Conservation (phyloP, 495 filamentous ascomycete genomes). For the Corynascus novoguineensis region DNA sequence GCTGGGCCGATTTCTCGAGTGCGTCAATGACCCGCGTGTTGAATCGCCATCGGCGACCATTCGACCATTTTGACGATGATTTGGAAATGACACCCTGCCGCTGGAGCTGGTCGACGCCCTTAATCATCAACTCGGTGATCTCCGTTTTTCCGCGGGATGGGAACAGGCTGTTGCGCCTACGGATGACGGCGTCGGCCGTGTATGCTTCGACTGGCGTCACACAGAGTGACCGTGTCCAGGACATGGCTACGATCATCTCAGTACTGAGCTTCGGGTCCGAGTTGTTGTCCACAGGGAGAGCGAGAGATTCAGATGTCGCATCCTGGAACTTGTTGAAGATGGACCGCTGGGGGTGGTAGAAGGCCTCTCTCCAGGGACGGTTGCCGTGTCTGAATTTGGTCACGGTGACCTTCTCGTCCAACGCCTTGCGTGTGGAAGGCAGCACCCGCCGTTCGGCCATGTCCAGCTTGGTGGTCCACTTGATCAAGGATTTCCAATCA, state of each 20-base stretch:
- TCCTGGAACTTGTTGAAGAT: constrained; percentile 44
- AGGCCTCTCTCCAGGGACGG: constrained; percentile 45
- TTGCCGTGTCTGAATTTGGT: constrained; percentile 30
- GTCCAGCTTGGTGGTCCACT: constrained; percentile 55
- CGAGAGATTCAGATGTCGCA: constrained; percentile 32
- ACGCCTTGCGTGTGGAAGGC: constrained; percentile 31
- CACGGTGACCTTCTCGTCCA: constrained; percentile 31
- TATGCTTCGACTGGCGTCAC: constrained; percentile 34
- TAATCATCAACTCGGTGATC: constrained; percentile 43
- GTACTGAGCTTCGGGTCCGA: not conserved
- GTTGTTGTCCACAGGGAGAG: constrained; percentile 17
- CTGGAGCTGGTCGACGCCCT: constrained; percentile 54
- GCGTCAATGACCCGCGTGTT: constrained; percentile 50
- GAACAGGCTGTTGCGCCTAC: constrained; percentile 34
- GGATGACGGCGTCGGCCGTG: constrained; percentile 31
- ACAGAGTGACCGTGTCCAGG: constrained; percentile 32
- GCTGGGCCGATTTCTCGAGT: constrained; percentile 44
- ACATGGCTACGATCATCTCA: constrained; percentile 26
- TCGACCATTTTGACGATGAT: constrained; percentile 50
- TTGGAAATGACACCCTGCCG: constrained; percentile 55
- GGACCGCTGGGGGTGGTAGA: constrained; percentile 37
- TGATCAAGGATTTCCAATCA: constrained; percentile 68
- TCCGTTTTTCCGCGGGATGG: constrained; percentile 30
- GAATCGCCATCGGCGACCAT: constrained; percentile 51
- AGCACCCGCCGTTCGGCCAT: constrained; percentile 33